Evolutionary conservation across 2,329 filamentous ascomycete genomes (phyloP).

Genomic region (Talaromyces sp.): DNA sequence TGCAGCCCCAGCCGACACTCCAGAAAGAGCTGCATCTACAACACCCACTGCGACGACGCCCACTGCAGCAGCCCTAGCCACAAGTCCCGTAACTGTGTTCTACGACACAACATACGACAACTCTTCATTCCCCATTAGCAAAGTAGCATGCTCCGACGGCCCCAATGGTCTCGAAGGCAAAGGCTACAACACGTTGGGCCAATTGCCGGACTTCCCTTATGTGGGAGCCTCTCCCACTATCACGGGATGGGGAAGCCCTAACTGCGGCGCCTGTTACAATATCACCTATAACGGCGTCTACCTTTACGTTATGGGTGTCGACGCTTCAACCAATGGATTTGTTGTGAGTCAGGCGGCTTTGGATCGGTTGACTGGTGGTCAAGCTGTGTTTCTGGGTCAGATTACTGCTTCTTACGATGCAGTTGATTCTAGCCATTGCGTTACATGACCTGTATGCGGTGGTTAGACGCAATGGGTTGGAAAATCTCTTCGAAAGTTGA

Average conservation of each 20-base stretch:
- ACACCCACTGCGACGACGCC: too few species aligned
- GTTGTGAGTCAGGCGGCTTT: slow-evolving; percentile 47
- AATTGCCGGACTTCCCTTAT: slow-evolving; percentile 44
- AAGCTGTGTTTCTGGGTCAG: slow-evolving; percentile 42
- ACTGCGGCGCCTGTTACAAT: slow-evolving; percentile 52
- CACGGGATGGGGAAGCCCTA: slow-evolving; percentile 41
- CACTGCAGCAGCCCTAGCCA: background rate
- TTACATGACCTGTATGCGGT: background rate
- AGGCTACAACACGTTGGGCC: slow-evolving; percentile 39
- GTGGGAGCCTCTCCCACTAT: slow-evolving; percentile 49
- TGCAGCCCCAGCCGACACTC: background rate
- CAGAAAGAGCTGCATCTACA: too few species aligned
- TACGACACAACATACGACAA: slow-evolving; percentile 70
- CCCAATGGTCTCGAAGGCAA: slow-evolving; percentile 28
- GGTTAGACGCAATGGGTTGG: background rate
- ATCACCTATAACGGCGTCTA: slow-evolving; percentile 43
- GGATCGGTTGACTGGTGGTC: slow-evolving; percentile 45
- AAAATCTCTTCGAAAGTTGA: too few species aligned
- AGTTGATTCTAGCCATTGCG: slow-evolving; percentile 17
- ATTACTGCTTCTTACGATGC: slow-evolving; percentile 30
- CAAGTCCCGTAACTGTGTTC: slow-evolving; percentile 50
- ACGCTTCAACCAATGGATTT: slow-evolving; percentile 43
- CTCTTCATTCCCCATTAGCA: slow-evolving; percentile 48
- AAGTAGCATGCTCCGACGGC: slow-evolving; percentile 44
- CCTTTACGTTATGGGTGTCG: slow-evolving; percentile 48